These are phyloP conservation scores for Tillandsia fasciculata DNA, from an alignment of 176 grass and related monocot species.

Conservation along the genomic window DNA sequence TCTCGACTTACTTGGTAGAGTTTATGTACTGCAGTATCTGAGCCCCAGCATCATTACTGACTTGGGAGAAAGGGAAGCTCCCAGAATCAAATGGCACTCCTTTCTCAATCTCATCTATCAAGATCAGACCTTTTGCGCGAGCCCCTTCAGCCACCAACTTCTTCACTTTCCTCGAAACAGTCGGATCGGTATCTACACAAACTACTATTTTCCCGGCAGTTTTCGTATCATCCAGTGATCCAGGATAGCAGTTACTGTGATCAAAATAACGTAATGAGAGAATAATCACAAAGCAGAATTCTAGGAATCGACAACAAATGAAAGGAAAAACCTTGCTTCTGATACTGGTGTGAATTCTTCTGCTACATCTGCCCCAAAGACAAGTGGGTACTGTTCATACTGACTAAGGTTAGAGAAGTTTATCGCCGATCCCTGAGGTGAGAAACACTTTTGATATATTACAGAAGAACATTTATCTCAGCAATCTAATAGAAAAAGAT, in stretches of 20 bases:
- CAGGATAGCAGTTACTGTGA: slow-evolving; percentile 83
- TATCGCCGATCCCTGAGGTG: slow-evolving; percentile 51
- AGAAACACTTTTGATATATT: neutral
- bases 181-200: slow-evolving; percentile 54
- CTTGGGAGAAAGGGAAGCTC: slow-evolving; percentile 66
- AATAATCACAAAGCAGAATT: neutral
- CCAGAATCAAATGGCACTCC: slow-evolving; percentile 58
- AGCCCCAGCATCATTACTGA: slow-evolving; percentile 55
- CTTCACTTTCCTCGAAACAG: slow-evolving; percentile 62
- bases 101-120: slow-evolving; percentile 60
- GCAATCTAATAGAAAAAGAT: neutral
- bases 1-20: slow-evolving; percentile 50
- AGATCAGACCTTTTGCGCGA: slow-evolving; percentile 49
- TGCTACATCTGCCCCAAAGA: slow-evolving; percentile 45
- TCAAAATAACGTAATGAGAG: neutral
- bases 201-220: slow-evolving; percentile 76
- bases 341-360: slow-evolving; percentile 45
- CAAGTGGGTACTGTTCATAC: slow-evolving; percentile 35
- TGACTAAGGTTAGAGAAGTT: slow-evolving; percentile 85
- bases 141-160: slow-evolving; percentile 59
- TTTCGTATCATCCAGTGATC: slow-evolving; percentile 68
- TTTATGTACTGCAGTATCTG: slow-evolving; percentile 88
- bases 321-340: slow-evolving; percentile 61
- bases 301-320: neutral
- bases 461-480: neutral